phyloP scores from a whole-genome alignment of 2,329 filamentous ascomycete genomes.

The Aspergillus awamori region DNA sequence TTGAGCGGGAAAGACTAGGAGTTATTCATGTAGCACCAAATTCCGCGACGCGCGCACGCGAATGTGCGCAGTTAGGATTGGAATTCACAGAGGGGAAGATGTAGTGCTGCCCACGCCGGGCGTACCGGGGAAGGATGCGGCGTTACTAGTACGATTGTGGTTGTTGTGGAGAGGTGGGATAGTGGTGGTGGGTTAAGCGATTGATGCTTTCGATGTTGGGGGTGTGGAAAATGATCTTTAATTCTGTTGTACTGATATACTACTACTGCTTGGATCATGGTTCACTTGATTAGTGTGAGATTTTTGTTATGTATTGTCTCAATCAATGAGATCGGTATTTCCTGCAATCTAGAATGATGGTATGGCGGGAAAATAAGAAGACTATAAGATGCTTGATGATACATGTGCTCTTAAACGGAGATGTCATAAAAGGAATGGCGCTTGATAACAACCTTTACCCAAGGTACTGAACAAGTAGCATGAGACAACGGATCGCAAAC shows the following conservation, averaged over 20 bases:
- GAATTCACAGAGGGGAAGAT: not conserved
- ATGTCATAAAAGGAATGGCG: not conserved
- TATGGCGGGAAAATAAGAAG: not conserved
- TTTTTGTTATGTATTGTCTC: not conserved
- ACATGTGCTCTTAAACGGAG: not conserved
- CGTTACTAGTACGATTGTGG: not conserved
- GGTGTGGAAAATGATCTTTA: not conserved
- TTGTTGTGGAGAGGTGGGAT: not conserved
- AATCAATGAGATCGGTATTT: not conserved
- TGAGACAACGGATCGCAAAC: not conserved
- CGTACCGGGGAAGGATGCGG: not conserved
- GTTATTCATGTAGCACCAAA: no score
- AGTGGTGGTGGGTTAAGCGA: not conserved
- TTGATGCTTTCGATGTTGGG: not conserved
- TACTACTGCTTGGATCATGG: no score
- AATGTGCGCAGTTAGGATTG: not conserved
- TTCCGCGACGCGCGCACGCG: not conserved
- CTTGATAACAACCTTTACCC: not conserved
- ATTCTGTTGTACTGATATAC: no score
- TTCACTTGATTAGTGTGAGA: no score
- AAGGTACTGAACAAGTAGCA: not conserved
- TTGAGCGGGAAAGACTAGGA: not conserved
- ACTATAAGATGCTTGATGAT: not conserved
- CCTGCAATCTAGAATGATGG: not conserved
- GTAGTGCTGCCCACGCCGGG: not conserved